phyloP scores from a whole-genome alignment of 305 asterid species.

The Nicotiana rustica region DNA sequence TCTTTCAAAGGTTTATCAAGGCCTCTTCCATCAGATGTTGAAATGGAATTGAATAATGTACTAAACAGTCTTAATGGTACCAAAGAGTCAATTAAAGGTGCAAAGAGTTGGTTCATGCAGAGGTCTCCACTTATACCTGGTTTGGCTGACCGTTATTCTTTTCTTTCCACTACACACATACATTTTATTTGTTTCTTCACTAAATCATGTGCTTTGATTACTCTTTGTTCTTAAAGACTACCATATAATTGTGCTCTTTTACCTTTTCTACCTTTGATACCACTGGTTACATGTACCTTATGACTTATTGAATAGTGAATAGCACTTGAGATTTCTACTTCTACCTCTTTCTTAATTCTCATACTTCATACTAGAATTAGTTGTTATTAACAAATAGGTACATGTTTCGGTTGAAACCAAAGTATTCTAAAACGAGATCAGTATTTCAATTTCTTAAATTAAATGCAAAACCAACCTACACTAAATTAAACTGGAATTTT shows the following conservation, averaged over 20 bases:
- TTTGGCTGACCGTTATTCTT: constrained; percentile 45
- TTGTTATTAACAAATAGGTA: background rate
- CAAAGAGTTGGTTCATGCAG: constrained; percentile 95
- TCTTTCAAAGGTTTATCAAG: constrained; percentile 73
- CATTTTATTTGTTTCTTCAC: background rate
- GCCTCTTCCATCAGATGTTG: constrained; percentile 88
- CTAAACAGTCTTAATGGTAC: constrained; percentile 80
- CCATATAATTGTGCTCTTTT: background rate
- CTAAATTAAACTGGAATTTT: background rate
- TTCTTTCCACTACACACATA: background rate
- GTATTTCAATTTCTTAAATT: background rate
- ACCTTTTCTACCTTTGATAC: background rate
- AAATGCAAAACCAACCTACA: background rate
- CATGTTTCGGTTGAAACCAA: background rate
- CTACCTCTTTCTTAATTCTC: background rate
- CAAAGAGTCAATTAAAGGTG: constrained; percentile 87
- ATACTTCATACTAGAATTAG: background rate
- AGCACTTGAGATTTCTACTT: background rate
- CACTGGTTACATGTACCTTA: background rate
- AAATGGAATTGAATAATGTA: constrained; percentile 80
- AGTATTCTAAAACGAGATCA: background rate
- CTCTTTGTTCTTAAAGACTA: background rate
- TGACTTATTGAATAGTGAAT: background rate
- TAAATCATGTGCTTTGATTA: background rate
- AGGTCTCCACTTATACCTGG: constrained; percentile 74